phyloP scores from a whole-genome alignment of 805 yeast species.

The Starmera quercuum region DNA sequence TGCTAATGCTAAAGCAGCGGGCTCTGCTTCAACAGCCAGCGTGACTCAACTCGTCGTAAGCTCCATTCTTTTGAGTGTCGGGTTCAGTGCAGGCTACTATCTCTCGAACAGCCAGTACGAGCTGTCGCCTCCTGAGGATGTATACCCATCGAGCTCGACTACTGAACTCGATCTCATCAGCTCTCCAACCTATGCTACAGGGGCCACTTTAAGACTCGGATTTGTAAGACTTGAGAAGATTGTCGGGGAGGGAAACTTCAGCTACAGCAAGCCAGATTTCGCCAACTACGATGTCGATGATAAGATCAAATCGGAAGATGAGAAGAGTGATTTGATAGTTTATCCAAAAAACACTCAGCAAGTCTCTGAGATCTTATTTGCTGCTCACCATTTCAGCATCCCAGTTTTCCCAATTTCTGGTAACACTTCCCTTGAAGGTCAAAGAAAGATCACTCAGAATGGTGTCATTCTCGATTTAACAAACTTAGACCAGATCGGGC shows the following conservation, averaged over 20 bases:
- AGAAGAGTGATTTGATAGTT: slow-evolving; percentile 47
- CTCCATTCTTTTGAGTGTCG: slow-evolving; percentile 3
- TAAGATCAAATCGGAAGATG: slow-evolving; percentile 20
- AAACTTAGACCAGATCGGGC: slow-evolving; percentile 45
- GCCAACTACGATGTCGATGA: slow-evolving; percentile 5
- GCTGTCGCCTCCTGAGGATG: slow-evolving; percentile 2
- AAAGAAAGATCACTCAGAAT: slow-evolving; percentile 44
- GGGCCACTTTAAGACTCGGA: slow-evolving; percentile 6
- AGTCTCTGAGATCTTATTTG: slow-evolving; percentile 50
- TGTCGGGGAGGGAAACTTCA: slow-evolving; percentile 5
- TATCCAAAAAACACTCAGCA: slow-evolving; percentile 57
- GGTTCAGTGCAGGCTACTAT: slow-evolving; percentile 7
- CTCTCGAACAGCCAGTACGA: slow-evolving; percentile 1
- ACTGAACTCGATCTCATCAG: background rate
- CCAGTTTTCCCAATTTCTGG: slow-evolving; percentile 71
- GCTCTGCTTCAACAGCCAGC: background rate
- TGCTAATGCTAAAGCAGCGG: background rate
- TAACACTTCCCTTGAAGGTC: slow-evolving; percentile 74
- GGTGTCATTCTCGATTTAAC: slow-evolving; percentile 30
- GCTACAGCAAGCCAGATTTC: slow-evolving; percentile 8
- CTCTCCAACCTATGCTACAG: slow-evolving; percentile 7
- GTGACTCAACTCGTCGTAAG: background rate
- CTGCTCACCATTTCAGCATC: slow-evolving; percentile 45
- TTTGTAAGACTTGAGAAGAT: slow-evolving; percentile 6
- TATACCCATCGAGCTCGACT: slow-evolving; percentile 3